Percentiles rank a stretch among this genome's conserved stretches.
Evolutionary conservation across 768 basidiomycete genomes (phyloP).

Genomic region (Kwoniella newhampshirensis): DNA sequence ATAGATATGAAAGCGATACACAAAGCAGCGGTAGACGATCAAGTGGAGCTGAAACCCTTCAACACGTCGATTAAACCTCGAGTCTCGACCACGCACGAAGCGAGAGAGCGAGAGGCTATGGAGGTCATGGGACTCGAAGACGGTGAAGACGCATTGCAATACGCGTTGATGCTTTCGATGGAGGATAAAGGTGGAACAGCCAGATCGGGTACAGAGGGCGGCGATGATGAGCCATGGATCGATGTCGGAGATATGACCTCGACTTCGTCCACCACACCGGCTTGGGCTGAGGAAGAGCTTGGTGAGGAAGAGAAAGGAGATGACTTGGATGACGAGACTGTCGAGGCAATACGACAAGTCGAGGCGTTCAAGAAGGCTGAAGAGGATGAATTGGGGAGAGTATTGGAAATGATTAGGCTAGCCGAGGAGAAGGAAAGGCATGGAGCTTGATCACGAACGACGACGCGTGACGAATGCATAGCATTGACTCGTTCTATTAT

Average conservation of each 20-base stretch:
- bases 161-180: slow-evolving; percentile 49
- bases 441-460: not conserved
- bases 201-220: not conserved
- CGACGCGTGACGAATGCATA: no score
- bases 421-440: slow-evolving; percentile 24
- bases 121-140: slow-evolving; percentile 45
- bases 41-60: slow-evolving; percentile 24
- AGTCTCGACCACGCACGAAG: slow-evolving; percentile 19
- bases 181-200: slow-evolving; percentile 23
- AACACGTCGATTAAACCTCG: slow-evolving; percentile 1
- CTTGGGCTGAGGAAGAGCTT: not conserved
- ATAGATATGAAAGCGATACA: slow-evolving; percentile 40
- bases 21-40: slow-evolving; percentile 33
- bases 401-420: slow-evolving; percentile 37
- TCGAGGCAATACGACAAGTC: slow-evolving; percentile 32
- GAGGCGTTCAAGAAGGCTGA: slow-evolving; percentile 29
- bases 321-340: slow-evolving; percentile 14
- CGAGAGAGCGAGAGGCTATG: slow-evolving; percentile 32
- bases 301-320: slow-evolving; percentile 5
- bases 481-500: no score
- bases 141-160: slow-evolving; percentile 48
- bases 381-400: slow-evolving; percentile 33
- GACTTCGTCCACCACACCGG: not conserved
- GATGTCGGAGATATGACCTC: not conserved
- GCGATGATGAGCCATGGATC: not conserved